Percentiles rank a stretch among this genome's conserved stretches.
These are phyloP conservation scores for Penicillium fimorum DNA, from an alignment of 495 filamentous ascomycete species.

Conservation along the genomic window DNA sequence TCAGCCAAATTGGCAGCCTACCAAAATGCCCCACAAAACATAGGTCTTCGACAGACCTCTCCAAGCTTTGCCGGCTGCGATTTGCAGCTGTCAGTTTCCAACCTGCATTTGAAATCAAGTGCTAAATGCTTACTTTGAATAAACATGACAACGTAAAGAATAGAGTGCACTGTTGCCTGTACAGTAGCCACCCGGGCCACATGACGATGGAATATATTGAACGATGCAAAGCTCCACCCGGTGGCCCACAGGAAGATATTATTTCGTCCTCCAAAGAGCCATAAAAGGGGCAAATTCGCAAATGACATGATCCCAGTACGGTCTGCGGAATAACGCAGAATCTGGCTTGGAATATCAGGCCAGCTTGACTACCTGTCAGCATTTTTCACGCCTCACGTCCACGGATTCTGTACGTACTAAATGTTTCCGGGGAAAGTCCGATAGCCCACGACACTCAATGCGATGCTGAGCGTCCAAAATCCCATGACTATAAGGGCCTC, in stretches of 20 bases:
- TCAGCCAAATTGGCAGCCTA: slow-evolving; percentile 13
- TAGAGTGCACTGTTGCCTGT: slow-evolving; percentile 48
- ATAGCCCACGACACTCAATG: slow-evolving; percentile 40
- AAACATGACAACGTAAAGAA: slow-evolving; percentile 35
- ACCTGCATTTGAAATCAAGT: neutral
- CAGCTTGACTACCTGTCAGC: slow-evolving; percentile 30
- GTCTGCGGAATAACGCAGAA: slow-evolving; percentile 48
- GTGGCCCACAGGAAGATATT: slow-evolving; percentile 57
- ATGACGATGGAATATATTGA: slow-evolving; percentile 57
- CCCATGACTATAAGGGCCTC: slow-evolving; percentile 38
- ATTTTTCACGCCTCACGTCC: neutral
- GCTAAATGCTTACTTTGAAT: slow-evolving; percentile 25
- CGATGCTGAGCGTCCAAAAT: slow-evolving; percentile 43
- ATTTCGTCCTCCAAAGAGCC: slow-evolving; percentile 54
- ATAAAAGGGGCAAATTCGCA: slow-evolving; percentile 51
- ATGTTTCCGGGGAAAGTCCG: slow-evolving; percentile 36
- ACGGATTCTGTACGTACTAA: slow-evolving; percentile 31
- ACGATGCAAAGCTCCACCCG: slow-evolving; percentile 53
- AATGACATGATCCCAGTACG: slow-evolving; percentile 52
- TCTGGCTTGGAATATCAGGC: slow-evolving; percentile 32
- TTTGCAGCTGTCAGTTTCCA: slow-evolving; percentile 3
- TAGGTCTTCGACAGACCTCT: slow-evolving; percentile 34
- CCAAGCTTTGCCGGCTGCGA: slow-evolving; percentile 29
- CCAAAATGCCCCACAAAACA: slow-evolving; percentile 39
- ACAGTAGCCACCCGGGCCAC: slow-evolving; percentile 53